Percentiles rank a stretch among this genome's conserved stretches.
Conservation (phyloP, 1,284 basidiomycete species). For the Heterobasidion annosum region DNA sequence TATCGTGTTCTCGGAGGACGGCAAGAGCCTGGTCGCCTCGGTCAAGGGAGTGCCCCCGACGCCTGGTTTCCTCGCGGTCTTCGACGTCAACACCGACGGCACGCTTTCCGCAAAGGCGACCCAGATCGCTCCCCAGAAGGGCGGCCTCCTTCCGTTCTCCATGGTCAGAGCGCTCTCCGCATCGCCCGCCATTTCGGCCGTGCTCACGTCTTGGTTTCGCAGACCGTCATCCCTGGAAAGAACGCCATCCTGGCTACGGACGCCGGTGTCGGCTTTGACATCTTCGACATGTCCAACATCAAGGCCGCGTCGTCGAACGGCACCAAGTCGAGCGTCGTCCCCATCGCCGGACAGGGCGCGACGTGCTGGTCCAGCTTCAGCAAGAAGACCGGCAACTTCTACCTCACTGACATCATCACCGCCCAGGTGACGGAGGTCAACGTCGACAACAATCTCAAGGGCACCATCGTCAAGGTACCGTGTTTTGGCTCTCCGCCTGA, state of each 20-base stretch:
- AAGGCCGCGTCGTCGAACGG: conserved; percentile 1
- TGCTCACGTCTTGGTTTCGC: not conserved
- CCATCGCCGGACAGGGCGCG: conserved; percentile 33
- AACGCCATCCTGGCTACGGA: conserved; percentile 39
- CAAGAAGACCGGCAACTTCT: conserved; percentile 37
- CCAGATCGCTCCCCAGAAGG: conserved; percentile 22
- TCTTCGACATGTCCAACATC: conserved; percentile 28
- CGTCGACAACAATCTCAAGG: conserved; percentile 33
- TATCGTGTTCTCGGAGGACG: conserved; percentile 35
- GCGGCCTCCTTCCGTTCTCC: conserved; percentile 36
- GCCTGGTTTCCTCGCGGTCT: conserved; percentile 39
- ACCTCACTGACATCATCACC: conserved; percentile 35
- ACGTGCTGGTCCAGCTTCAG: conserved; percentile 42
- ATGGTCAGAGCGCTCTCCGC: conserved; percentile 15
- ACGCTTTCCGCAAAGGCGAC: conserved; percentile 32
- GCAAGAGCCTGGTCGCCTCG: conserved; percentile 31
- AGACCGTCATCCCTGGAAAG: conserved; percentile 32
- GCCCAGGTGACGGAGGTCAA: conserved; percentile 36
- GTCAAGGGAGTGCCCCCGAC: conserved; percentile 35
- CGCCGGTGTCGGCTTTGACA: conserved; percentile 34
- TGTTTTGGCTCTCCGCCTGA: not conserved
- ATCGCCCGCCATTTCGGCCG: too few species aligned
- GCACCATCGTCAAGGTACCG: conserved; percentile 31
- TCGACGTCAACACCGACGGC: conserved; percentile 31
- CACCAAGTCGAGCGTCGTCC: conserved; percentile 14